phyloP scores from a whole-genome alignment of 768 basidiomycete species.

The Auriscalpium microsporum region DNA sequence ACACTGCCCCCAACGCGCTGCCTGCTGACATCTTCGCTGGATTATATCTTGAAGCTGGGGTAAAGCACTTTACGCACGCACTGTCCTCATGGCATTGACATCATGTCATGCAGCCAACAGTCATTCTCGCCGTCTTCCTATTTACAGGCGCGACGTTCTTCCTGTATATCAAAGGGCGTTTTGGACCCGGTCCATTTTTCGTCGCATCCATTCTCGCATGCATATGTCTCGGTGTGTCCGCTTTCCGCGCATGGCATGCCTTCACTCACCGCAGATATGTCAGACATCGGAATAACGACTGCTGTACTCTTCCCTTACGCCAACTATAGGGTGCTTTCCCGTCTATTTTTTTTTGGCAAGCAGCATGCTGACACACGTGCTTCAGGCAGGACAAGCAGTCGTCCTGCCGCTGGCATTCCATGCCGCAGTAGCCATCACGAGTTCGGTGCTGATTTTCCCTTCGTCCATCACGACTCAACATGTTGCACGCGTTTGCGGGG shows the following conservation, averaged over 20 bases:
- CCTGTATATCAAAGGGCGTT: conserved; percentile 48
- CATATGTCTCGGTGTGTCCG: conserved; percentile 43
- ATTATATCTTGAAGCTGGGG: conserved; percentile 45
- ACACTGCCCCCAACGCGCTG: conserved; percentile 32
- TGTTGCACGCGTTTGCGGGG: conserved; percentile 37
- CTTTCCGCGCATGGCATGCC: background rate
- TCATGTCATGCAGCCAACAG: conserved; percentile 35
- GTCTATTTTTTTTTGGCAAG: background rate
- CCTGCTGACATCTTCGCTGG: conserved; percentile 37
- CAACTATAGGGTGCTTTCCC: conserved; percentile 38
- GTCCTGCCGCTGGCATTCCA: conserved; percentile 54
- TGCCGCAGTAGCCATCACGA: conserved; percentile 43
- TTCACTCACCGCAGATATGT: conserved; percentile 1
- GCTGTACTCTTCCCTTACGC: conserved; percentile 58
- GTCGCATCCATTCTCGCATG: conserved; percentile 51
- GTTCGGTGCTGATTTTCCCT: conserved; percentile 53
- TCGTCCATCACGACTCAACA: conserved; percentile 53
- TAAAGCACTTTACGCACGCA: conserved; percentile 7
- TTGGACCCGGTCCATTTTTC: conserved; percentile 57
- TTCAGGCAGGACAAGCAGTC: conserved; percentile 42
- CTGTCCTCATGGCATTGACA: conserved; percentile 20
- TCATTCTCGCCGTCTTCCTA: conserved; percentile 54
- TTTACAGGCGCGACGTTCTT: conserved; percentile 52
- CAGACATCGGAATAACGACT: conserved; percentile 53
- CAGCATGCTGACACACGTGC: background rate